Conservation (phyloP, 1,139 yeast species). For the Yamadazyma sp. region DNA sequence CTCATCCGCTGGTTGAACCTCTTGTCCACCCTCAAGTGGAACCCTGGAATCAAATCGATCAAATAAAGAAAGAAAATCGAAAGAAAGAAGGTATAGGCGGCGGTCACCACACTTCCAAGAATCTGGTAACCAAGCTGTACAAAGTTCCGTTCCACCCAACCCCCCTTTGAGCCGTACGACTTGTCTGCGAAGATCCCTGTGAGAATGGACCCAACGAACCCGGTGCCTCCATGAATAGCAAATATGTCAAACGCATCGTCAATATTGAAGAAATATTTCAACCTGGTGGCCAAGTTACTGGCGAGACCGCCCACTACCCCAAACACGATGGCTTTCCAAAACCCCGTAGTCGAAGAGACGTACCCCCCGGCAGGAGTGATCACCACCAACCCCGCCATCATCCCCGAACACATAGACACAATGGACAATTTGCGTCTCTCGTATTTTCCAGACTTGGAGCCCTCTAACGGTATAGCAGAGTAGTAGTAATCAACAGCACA, state of each 20-base stretch:
- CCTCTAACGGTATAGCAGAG: conserved; percentile 40
- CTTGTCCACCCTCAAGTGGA: conserved; percentile 47
- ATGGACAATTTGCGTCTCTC: conserved; percentile 34
- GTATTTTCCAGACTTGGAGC: conserved; percentile 5
- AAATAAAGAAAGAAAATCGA: conserved; percentile 37
- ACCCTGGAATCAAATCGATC: conserved; percentile 47
- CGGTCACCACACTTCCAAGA: conserved; percentile 42
- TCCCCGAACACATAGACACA: conserved; percentile 43
- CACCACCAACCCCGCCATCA: conserved; percentile 46
- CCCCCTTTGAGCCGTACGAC: conserved; percentile 38
- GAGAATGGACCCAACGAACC: conserved; percentile 42
- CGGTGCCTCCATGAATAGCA: conserved; percentile 49
- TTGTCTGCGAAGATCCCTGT: conserved; percentile 45
- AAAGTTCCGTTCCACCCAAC: conserved; percentile 51
- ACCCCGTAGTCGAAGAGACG: conserved; percentile 34
- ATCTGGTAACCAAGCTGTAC: conserved; percentile 50
- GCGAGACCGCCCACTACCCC: conserved; percentile 40
- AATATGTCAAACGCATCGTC: conserved; percentile 50
- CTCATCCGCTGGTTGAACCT: conserved; percentile 37
- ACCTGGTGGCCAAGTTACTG: conserved; percentile 41
- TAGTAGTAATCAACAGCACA: conserved; percentile 38
- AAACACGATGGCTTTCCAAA: conserved; percentile 44
- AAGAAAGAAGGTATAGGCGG: conserved; percentile 39
- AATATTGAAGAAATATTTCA: conserved; percentile 38
- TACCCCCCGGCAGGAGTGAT: conserved; percentile 51